A percentile compares a stretch with the other conserved stretches of the same genome.
phyloP scores from a whole-genome alignment of 768 basidiomycete genomes.

The Ephemerocybe angulata region DNA sequence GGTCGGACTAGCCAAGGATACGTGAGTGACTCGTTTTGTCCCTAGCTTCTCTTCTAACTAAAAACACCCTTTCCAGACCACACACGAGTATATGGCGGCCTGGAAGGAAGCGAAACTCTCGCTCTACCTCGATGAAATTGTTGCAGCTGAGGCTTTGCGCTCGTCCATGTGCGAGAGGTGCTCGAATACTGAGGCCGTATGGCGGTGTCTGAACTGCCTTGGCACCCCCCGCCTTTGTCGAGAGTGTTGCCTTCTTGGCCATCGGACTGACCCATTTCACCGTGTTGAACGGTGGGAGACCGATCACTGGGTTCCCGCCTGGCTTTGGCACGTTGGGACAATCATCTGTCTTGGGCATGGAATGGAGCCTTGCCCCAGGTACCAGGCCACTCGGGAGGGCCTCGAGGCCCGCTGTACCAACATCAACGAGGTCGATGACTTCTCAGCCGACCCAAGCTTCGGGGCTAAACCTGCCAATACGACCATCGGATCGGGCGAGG shows the following conservation, averaged over 20 bases:
- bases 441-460: not conserved
- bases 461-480: not conserved
- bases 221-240: not conserved
- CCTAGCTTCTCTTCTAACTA: not conserved
- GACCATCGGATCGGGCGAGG: not conserved
- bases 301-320: too few relatives aligned
- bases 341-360: constrained; percentile 20
- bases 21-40: not conserved
- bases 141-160: not conserved
- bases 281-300: constrained; percentile 20
- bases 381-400: not conserved
- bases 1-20: not conserved
- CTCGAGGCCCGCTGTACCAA: not conserved
- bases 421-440: too few relatives aligned
- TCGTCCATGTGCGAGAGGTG: too few relatives aligned
- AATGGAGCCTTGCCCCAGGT: constrained; percentile 13
- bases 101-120: not conserved
- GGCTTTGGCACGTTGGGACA: constrained; percentile 19
- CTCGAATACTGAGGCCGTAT: too few relatives aligned
- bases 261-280: constrained; percentile 11
- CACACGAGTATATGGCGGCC: not conserved
- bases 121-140: not conserved
- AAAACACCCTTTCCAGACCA: not conserved
- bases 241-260: not conserved
- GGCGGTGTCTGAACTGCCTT: not conserved